Evolutionary conservation across 345 rosid genomes (phyloP).

Genomic region (Mercurialis annua): DNA sequence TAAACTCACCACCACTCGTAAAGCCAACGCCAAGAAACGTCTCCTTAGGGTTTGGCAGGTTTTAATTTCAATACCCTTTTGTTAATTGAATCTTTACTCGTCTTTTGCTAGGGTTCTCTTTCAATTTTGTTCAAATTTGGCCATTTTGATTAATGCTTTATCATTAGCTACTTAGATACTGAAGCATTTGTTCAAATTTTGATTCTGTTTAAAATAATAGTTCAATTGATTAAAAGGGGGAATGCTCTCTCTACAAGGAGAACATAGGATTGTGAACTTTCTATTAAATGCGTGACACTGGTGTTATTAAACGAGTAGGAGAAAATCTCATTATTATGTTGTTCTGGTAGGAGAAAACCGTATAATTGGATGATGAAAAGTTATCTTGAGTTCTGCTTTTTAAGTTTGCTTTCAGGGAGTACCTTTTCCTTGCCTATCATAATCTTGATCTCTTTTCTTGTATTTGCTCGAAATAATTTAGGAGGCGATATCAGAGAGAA

Average conservation of each 20-base stretch:
- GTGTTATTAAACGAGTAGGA: no score
- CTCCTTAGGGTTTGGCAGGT: slow-evolving; percentile 98
- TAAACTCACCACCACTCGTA: slow-evolving; percentile 87
- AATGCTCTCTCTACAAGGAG: no score
- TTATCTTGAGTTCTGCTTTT: neutral
- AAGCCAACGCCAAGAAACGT: slow-evolving; percentile 94
- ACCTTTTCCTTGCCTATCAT: neutral
- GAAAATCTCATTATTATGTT: neutral
- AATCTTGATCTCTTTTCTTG: neutral
- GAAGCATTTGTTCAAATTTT: no score
- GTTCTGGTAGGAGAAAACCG: neutral
- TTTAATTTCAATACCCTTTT: neutral
- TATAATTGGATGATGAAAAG: neutral
- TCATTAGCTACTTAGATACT: no score
- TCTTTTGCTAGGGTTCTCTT: neutral
- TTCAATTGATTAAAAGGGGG: no score
- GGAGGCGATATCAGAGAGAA: neutral
- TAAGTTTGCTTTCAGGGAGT: neutral
- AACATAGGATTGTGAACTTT: no score
- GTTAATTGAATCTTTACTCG: neutral
- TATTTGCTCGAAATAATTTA: neutral
- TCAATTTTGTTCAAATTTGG: no score
- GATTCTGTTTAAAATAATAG: no score
- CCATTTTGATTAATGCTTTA: no score
- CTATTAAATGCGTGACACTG: no score